Conservation (phyloP, 768 basidiomycete genomes). For the Udeniomyces megalosporus region DNA sequence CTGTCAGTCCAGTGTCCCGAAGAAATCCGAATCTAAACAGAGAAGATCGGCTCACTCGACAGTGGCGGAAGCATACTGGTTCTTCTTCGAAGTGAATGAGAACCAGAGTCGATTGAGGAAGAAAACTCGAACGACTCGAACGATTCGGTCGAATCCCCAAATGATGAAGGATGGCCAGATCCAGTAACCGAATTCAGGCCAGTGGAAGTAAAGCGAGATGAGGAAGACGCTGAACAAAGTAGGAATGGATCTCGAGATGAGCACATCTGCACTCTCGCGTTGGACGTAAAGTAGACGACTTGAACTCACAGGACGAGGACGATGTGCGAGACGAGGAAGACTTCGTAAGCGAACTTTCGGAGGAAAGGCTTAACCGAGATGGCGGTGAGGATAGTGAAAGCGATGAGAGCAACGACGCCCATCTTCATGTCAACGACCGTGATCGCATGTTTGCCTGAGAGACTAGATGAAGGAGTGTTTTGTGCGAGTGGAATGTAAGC, state of each 20-base stretch:
- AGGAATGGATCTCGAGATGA: not conserved
- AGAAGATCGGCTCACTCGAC: not conserved
- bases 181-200: constrained; percentile 15
- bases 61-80: not conserved
- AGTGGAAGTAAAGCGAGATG: constrained; percentile 22
- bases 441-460: not conserved
- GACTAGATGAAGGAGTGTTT: not conserved
- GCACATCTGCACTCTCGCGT: not conserved
- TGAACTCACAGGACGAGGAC: constrained; percentile 20
- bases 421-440: not conserved
- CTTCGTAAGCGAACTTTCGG: constrained; percentile 22
- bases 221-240: constrained; percentile 2
- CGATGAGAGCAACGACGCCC: constrained; percentile 4
- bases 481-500: too few species aligned
- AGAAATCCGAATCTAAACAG: not conserved
- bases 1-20: too few species aligned
- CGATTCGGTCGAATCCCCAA: constrained; percentile 28
- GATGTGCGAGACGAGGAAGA: constrained; percentile 28
- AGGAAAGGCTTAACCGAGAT: constrained; percentile 10
- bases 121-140: constrained; percentile 21
- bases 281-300: too few species aligned
- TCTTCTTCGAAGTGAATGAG: not conserved
- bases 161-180: constrained; percentile 24
- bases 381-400: not conserved
- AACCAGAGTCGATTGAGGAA: constrained; percentile 27